phyloP scores from a whole-genome alignment of 176 grass and related monocot species.

The Rhynchospora pubera region DNA sequence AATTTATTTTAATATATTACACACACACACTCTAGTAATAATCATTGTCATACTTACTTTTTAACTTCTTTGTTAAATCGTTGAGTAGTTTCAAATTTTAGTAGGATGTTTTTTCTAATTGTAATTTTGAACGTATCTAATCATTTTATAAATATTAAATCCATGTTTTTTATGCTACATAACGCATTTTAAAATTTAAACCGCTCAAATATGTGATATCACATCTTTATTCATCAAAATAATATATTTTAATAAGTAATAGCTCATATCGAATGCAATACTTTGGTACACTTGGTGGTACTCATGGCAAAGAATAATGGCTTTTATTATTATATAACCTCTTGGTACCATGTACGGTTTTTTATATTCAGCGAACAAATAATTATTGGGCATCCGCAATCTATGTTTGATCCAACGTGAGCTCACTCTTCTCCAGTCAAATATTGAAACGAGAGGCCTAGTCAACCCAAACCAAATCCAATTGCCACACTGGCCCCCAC shows the following conservation, averaged over 20 bases:
- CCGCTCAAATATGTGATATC: neutral
- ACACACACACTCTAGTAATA: too few species aligned
- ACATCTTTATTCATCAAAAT: neutral
- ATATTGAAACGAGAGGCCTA: neutral
- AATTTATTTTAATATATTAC: neutral
- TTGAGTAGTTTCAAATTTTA: too few species aligned
- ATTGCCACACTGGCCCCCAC: neutral
- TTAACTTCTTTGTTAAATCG: neutral
- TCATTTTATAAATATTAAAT: neutral
- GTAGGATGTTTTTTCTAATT: neutral
- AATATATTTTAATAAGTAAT: neutral
- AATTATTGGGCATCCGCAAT: conserved; percentile 17
- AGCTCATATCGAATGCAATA: neutral
- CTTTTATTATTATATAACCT: neutral
- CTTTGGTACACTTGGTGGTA: neutral
- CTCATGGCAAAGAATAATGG: neutral
- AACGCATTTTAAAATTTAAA: neutral
- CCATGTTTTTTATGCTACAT: too few species aligned
- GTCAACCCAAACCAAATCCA: neutral
- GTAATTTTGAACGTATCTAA: neutral
- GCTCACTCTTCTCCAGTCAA: conserved; percentile 7
- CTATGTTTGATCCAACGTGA: conserved; percentile 22
- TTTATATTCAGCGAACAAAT: conserved; percentile 19
- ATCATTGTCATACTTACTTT: neutral
- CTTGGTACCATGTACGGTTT: conserved; percentile 22